A percentile compares a stretch with the other conserved stretches of the same genome.
Evolutionary conservation across 2,329 filamentous ascomycete genomes (phyloP).

Genomic region (Fusarium armeniacum): DNA sequence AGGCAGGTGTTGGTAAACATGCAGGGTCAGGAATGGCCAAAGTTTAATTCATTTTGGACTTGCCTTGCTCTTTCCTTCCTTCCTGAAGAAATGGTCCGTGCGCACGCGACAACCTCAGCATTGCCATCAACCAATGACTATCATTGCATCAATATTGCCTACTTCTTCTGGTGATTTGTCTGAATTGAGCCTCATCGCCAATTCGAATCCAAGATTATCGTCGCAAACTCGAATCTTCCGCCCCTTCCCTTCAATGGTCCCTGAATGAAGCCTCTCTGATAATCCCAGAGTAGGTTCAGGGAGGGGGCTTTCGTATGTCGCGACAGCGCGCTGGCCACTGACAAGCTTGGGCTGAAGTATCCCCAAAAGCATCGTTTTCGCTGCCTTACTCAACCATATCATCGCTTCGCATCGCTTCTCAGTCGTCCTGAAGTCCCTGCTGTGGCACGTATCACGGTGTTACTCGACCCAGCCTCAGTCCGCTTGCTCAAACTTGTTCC

Average conservation of each 20-base stretch:
- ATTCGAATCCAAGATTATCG: constrained; percentile 6
- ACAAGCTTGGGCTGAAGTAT: constrained; percentile 40
- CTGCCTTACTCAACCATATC: constrained; percentile 5
- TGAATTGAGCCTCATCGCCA: constrained; percentile 24
- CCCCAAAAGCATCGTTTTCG: constrained; percentile 24
- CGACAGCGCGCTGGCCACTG: constrained; percentile 36
- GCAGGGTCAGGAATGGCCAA: constrained; percentile 13
- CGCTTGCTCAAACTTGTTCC: constrained; percentile 31
- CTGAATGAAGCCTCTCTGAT: constrained; percentile 47
- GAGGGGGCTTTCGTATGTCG: constrained; percentile 47
- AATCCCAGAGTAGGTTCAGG: constrained; percentile 43
- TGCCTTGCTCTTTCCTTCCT: constrained; percentile 20
- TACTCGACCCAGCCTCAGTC: constrained; percentile 37
- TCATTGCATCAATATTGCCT: constrained; percentile 37
- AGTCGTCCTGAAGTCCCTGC: constrained; percentile 15
- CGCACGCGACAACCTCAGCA: constrained; percentile 45
- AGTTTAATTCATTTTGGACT: constrained; percentile 39
- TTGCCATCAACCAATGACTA: constrained; percentile 41
- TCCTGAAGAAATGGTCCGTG: constrained; percentile 32
- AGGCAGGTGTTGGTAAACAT: neutral
- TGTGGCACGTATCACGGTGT: constrained; percentile 42
- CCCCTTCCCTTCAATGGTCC: constrained; percentile 23
- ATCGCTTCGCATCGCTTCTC: constrained; percentile 22
- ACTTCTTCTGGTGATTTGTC: neutral
- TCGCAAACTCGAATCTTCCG: constrained; percentile 1